Evolutionary conservation across 305 asterid species (phyloP).

Genomic region (Solanum hybrid): DNA sequence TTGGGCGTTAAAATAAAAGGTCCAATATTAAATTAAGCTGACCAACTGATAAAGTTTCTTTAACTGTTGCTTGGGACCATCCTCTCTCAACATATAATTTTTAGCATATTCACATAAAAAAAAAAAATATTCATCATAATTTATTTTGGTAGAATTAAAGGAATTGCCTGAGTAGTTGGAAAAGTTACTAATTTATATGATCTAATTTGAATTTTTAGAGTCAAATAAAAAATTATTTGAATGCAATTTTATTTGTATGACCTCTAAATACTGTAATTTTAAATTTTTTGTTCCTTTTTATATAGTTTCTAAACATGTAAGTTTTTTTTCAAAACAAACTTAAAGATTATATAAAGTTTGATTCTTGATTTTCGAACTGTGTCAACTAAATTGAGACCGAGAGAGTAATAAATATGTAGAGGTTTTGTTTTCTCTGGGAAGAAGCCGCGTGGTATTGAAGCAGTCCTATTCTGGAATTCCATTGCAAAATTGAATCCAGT

Average conservation of each 20-base stretch:
- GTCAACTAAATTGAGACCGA: background rate
- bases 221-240: background rate
- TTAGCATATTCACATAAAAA: background rate
- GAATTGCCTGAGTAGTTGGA: background rate
- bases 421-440: background rate
- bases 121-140: background rate
- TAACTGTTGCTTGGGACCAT: constrained; percentile 39
- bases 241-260: background rate
- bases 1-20: constrained; percentile 8
- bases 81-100: background rate
- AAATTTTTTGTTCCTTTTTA: background rate
- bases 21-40: constrained; percentile 23
- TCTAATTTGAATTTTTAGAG: background rate
- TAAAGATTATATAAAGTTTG: background rate
- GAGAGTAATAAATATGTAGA: background rate
- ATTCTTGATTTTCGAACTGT: background rate
- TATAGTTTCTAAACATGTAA: background rate
- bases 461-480: background rate
- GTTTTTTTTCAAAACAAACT: background rate
- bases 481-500: background rate
- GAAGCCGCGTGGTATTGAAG: background rate
- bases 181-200: background rate
- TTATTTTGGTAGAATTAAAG: too few relatives aligned
- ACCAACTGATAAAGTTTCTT: constrained; percentile 23
- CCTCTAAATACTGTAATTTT: background rate